Percentiles rank a stretch among this genome's conserved stretches.
Conservation (phyloP, 352 stramenopile species). For the Thalassiosira livingstoniorum region DNA sequence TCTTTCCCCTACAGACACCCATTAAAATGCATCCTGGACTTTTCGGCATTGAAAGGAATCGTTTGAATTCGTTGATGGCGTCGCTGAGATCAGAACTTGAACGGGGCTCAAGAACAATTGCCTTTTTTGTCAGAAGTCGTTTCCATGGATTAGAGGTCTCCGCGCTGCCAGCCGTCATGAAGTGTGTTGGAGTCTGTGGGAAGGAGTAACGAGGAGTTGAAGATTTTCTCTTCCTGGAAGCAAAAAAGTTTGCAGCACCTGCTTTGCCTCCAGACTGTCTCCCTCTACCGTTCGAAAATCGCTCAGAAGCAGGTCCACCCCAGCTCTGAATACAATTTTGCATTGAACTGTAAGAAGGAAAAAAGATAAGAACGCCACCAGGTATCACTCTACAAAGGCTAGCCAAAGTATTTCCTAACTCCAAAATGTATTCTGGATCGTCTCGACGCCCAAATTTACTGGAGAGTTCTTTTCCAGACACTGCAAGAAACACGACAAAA, state of each 20-base stretch:
- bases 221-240: slow-evolving; percentile 39
- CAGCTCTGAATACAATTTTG: slow-evolving; percentile 83
- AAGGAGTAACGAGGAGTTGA: slow-evolving; percentile 48
- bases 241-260: slow-evolving; percentile 87
- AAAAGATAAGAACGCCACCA: slow-evolving; percentile 98
- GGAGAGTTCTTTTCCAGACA: slow-evolving; percentile 93
- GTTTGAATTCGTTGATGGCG: slow-evolving; percentile 83
- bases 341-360: slow-evolving; percentile 98
- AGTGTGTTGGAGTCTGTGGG: slow-evolving; percentile 42
- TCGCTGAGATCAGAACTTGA: slow-evolving; percentile 77
- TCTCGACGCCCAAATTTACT: slow-evolving; percentile 94
- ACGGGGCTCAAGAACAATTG: slow-evolving; percentile 82
- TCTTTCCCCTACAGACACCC: slow-evolving; percentile 98
- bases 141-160: slow-evolving; percentile 73
- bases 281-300: slow-evolving; percentile 19
- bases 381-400: slow-evolving; percentile 94
- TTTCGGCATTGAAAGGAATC: slow-evolving; percentile 71
- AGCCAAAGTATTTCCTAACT: slow-evolving; percentile 96
- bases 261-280: slow-evolving; percentile 30
- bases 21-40: slow-evolving; percentile 94
- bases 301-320: slow-evolving; percentile 76
- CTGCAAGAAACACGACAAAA: no score
- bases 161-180: slow-evolving; percentile 26
- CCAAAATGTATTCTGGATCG: slow-evolving; percentile 92
- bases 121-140: slow-evolving; percentile 72